Percentiles rank a stretch among this genome's conserved stretches.
phyloP scores from a whole-genome alignment of 192 early-diverging fungal species.

The Coemansia sp. region DNA sequence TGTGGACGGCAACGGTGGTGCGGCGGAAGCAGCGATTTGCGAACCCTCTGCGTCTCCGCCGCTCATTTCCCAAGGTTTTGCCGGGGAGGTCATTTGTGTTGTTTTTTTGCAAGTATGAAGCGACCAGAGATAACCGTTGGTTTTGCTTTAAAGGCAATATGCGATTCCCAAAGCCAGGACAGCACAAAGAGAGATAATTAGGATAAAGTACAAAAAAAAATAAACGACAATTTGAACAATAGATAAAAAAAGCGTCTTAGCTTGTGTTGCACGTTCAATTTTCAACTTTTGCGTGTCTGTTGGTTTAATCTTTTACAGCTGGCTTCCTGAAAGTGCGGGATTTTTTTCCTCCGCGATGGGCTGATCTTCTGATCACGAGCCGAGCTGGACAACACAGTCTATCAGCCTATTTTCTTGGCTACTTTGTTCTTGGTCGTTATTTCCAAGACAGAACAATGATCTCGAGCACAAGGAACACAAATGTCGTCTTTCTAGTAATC shows the following conservation, averaged over 20 bases:
- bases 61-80: constrained; percentile 52
- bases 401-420: too few relatives aligned
- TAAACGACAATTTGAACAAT: not conserved
- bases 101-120: too few relatives aligned
- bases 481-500: too few relatives aligned
- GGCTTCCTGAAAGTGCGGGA: not conserved
- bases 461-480: too few relatives aligned
- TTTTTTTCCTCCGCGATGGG: not conserved
- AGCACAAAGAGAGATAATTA: not conserved
- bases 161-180: too few relatives aligned
- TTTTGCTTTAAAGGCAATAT: too few relatives aligned
- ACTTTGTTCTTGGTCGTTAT: too few relatives aligned
- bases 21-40: not conserved
- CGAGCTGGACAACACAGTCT: not conserved
- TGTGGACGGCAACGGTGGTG: constrained; percentile 29
- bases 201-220: not conserved
- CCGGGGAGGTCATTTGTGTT: constrained; percentile 39
- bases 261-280: too few relatives aligned
- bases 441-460: too few relatives aligned
- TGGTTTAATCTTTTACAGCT: too few relatives aligned
- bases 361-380: not conserved
- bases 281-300: too few relatives aligned
- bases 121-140: too few relatives aligned
- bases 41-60: constrained; percentile 2
- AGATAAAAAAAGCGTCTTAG: not conserved